Evolutionary conservation across 164 flowering plant genomes (phyloP).

Genomic region (Echeveria elegans): DNA sequence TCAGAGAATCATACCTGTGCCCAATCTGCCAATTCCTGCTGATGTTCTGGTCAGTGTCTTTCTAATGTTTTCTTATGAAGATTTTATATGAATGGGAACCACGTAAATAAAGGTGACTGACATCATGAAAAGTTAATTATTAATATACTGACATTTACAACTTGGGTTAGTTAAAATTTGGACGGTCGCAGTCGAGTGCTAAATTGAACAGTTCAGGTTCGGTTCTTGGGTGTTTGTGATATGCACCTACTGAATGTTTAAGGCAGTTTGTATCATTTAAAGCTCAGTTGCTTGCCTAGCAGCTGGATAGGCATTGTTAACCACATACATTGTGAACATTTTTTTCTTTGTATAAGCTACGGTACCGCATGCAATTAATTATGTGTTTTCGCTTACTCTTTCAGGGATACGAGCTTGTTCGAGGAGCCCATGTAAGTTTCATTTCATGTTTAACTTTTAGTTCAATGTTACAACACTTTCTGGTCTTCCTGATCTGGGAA

Average conservation of each 20-base stretch:
- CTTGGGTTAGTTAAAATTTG: too few relatives aligned
- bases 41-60: slow-evolving; percentile 32
- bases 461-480: neutral
- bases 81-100: neutral
- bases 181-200: too few relatives aligned
- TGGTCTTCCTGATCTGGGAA: neutral
- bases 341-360: neutral
- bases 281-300: neutral
- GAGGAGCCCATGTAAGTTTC: slow-evolving; percentile 74
- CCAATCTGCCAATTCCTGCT: slow-evolving; percentile 29
- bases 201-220: too few relatives aligned
- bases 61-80: neutral
- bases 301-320: neutral
- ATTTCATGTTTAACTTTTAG: neutral
- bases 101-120: too few relatives aligned
- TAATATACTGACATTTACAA: neutral
- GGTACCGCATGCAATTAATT: neutral
- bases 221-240: neutral
- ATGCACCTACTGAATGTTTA: too few relatives aligned
- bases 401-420: slow-evolving; percentile 89
- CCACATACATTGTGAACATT: neutral
- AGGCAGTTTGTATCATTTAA: too few relatives aligned
- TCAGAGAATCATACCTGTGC: slow-evolving; percentile 30
- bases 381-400: slow-evolving; percentile 12
- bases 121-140: neutral